phyloP scores from a whole-genome alignment of 78 protist genomes.

The Parvularia atlantis region DNA sequence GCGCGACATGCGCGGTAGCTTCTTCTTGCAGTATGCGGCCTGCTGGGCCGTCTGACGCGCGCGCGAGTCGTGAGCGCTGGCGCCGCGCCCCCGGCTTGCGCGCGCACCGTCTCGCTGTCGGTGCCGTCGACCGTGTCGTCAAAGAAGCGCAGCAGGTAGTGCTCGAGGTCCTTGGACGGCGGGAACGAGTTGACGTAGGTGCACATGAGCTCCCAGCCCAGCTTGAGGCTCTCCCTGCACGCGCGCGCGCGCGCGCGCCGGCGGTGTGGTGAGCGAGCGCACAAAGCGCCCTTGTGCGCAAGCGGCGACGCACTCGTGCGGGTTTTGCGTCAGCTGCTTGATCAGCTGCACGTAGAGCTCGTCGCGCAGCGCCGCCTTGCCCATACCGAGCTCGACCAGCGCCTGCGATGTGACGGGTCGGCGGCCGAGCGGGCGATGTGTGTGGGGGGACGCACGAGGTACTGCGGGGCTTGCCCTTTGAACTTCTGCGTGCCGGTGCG shows the following conservation, averaged over 20 bases:
- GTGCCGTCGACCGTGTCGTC: not conserved
- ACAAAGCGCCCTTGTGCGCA: too few species aligned
- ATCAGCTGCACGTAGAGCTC: conserved; percentile 3
- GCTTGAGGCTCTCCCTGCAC: not conserved
- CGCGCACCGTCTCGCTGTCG: too few species aligned
- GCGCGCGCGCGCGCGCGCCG: too few species aligned
- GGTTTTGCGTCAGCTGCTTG: conserved; percentile 1
- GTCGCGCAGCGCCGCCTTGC: not conserved
- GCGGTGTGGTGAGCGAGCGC: too few species aligned
- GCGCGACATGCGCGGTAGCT: too few species aligned
- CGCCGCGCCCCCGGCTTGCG: too few species aligned
- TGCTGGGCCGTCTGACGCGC: too few species aligned
- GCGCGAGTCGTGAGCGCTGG: too few species aligned
- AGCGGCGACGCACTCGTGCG: not conserved
- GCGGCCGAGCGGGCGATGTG: not conserved
- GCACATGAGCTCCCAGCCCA: not conserved
- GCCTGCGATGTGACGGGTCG: not conserved
- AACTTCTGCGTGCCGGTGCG: not conserved
- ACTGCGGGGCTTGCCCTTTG: not conserved
- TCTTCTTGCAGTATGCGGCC: too few species aligned
- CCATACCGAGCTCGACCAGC: not conserved
- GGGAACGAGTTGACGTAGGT: not conserved
- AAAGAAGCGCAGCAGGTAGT: not conserved
- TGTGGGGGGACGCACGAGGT: not conserved
- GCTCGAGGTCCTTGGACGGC: not conserved